A percentile compares a stretch with the other conserved stretches of the same genome.
These are phyloP conservation scores for Pseudopediastrum boryanum DNA, from an alignment of 139 green algal genomes.

Conservation along the genomic window DNA sequence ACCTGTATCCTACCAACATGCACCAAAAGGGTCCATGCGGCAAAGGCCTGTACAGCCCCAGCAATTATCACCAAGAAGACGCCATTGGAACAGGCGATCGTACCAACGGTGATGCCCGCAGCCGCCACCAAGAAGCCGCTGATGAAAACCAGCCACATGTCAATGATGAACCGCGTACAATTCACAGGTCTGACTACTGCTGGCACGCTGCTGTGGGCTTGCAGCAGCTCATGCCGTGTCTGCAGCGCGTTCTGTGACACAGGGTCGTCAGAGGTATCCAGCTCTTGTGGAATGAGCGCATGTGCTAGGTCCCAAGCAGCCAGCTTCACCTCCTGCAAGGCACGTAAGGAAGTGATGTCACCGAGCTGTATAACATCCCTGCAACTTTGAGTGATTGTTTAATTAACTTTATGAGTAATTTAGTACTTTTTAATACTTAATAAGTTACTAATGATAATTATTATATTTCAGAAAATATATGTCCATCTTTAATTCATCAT, in stretches of 20 bases:
- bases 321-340: neutral
- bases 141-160: neutral
- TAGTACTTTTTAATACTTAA: too few relatives aligned
- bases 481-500: too few relatives aligned
- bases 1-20: too few relatives aligned
- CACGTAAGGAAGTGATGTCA: neutral
- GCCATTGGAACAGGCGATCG: neutral
- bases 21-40: neutral
- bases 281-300: too few relatives aligned
- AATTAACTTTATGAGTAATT: too few relatives aligned
- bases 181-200: neutral
- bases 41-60: neutral
- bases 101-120: neutral
- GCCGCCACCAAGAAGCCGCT: neutral
- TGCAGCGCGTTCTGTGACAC: too few relatives aligned
- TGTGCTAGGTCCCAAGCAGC: too few relatives aligned
- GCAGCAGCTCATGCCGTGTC: neutral
- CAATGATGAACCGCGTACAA: neutral
- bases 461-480: too few relatives aligned
- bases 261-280: too few relatives aligned
- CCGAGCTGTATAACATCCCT: neutral
- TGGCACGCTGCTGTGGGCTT: neutral
- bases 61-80: neutral
- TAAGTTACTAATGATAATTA: too few relatives aligned
- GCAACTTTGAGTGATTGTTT: neutral